These are phyloP conservation scores for Monosporascus sp. DNA, from an alignment of 2,329 filamentous ascomycete genomes.

Conservation along the genomic window DNA sequence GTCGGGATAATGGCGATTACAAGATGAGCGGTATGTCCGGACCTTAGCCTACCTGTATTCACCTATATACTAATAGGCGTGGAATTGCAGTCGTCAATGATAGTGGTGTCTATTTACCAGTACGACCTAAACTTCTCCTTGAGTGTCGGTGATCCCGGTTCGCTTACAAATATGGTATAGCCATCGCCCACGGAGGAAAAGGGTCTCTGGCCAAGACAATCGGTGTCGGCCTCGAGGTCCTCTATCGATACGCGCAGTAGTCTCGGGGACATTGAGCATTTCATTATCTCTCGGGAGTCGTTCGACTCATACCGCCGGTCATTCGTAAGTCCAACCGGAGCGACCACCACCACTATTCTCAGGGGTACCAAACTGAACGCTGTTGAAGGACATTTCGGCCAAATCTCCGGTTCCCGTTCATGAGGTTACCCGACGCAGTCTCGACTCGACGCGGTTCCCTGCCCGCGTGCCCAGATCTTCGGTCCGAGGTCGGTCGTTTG, in stretches of 20 bases:
- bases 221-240: conserved; percentile 40
- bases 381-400: conserved; percentile 73
- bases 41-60: conserved; percentile 4
- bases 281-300: conserved; percentile 91
- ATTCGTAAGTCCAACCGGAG: conserved; percentile 60
- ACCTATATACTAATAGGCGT: conserved; percentile 11
- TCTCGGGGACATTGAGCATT: conserved; percentile 80
- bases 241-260: conserved; percentile 52
- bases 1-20: conserved; percentile 65
- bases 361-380: conserved; percentile 2
- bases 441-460: conserved; percentile 67
- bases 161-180: conserved; percentile 33
- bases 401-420: conserved; percentile 66
- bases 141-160: conserved; percentile 1
- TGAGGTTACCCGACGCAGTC: conserved; percentile 65
- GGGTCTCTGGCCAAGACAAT: conserved; percentile 64
- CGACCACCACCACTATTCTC: background rate
- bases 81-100: conserved; percentile 78
- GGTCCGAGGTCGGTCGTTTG: conserved; percentile 51
- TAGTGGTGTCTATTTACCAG: conserved; percentile 89
- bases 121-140: conserved; percentile 38
- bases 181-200: conserved; percentile 88
- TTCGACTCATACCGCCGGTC: conserved; percentile 96
- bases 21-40: conserved; percentile 68
- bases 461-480: conserved; percentile 55